A percentile compares a stretch with the other conserved stretches of the same genome.
Evolutionary conservation across 2,329 filamentous ascomycete species (phyloP).

Genomic region (Colletotrichum sp.): DNA sequence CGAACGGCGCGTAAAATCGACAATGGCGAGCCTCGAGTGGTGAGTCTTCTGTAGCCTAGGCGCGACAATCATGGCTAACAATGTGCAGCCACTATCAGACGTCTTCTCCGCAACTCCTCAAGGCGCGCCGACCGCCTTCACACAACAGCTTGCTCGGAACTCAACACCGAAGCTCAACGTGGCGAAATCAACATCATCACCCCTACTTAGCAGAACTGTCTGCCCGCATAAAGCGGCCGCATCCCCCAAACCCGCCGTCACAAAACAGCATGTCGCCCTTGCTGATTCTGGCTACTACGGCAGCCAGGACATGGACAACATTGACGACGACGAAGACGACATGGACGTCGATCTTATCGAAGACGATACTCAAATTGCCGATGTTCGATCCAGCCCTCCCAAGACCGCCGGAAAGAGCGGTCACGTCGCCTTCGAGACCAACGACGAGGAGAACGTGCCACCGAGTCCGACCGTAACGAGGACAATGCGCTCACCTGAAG

Average conservation of each 20-base stretch:
- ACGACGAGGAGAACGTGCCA: slow-evolving; percentile 1
- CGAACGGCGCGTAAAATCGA: slow-evolving; percentile 70
- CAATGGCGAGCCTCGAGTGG: slow-evolving; percentile 64
- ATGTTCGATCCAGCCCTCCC: slow-evolving; percentile 11
- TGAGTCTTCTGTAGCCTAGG: slow-evolving; percentile 45
- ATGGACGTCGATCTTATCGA: slow-evolving; percentile 36
- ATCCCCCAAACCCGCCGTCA: slow-evolving; percentile 33
- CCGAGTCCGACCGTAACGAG: slow-evolving; percentile 24
- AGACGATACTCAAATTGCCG: slow-evolving; percentile 25
- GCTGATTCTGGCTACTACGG: slow-evolving; percentile 76
- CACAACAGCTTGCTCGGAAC: slow-evolving; percentile 51
- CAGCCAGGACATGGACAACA: slow-evolving; percentile 49
- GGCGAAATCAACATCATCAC: slow-evolving; percentile 46
- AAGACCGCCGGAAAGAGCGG: slow-evolving; percentile 7
- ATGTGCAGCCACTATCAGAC: slow-evolving; percentile 60
- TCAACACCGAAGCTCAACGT: slow-evolving; percentile 65
- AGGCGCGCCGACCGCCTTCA: slow-evolving; percentile 58
- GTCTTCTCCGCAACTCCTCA: slow-evolving; percentile 62
- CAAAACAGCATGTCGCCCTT: slow-evolving; percentile 38
- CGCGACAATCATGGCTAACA: slow-evolving; percentile 28
- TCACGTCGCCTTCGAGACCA: slow-evolving; percentile 19
- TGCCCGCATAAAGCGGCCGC: slow-evolving; percentile 36
- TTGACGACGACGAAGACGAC: slow-evolving; percentile 31
- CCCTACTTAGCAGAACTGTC: slow-evolving; percentile 36
- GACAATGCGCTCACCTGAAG: slow-evolving; percentile 33